Conservation (phyloP, 805 yeast genomes). For the Suhomyces kilbournensis region DNA sequence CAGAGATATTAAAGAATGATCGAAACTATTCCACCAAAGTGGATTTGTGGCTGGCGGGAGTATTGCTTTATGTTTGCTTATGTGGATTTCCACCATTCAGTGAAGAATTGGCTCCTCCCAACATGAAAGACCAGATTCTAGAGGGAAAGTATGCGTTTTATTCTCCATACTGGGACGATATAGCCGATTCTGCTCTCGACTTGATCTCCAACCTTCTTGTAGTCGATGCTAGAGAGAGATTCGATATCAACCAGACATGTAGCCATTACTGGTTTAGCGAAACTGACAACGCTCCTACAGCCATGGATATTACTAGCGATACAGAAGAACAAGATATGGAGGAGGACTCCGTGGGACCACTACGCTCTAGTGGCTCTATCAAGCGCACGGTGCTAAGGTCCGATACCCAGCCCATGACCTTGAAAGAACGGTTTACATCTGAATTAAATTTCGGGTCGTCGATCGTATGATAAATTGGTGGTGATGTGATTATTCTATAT, state of each 20-base stretch:
- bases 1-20: conserved; percentile 61
- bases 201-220: conserved; percentile 60
- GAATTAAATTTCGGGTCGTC: conserved; percentile 13
- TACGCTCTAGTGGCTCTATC: neutral
- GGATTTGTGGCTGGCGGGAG: conserved; percentile 83
- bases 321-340: conserved; percentile 2
- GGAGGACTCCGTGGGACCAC: neutral
- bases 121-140: conserved; percentile 70
- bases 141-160: conserved; percentile 69
- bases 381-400: conserved; percentile 19
- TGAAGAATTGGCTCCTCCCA: conserved; percentile 77
- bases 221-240: conserved; percentile 47
- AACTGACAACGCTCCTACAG: conserved; percentile 1
- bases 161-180: conserved; percentile 77
- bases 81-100: conserved; percentile 87
- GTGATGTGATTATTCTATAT: neutral
- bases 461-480: neutral
- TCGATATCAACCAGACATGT: conserved; percentile 36
- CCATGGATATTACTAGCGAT: neutral
- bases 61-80: conserved; percentile 69
- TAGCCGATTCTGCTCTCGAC: conserved; percentile 63
- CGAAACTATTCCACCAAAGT: conserved; percentile 66
- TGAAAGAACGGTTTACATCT: conserved; percentile 24
- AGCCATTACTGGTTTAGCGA: conserved; percentile 46
- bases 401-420: conserved; percentile 27